A percentile compares a stretch with the other conserved stretches of the same genome.
These are phyloP conservation scores for Stromatinia cepivora DNA, from an alignment of 2,329 filamentous ascomycete genomes.

Conservation along the genomic window DNA sequence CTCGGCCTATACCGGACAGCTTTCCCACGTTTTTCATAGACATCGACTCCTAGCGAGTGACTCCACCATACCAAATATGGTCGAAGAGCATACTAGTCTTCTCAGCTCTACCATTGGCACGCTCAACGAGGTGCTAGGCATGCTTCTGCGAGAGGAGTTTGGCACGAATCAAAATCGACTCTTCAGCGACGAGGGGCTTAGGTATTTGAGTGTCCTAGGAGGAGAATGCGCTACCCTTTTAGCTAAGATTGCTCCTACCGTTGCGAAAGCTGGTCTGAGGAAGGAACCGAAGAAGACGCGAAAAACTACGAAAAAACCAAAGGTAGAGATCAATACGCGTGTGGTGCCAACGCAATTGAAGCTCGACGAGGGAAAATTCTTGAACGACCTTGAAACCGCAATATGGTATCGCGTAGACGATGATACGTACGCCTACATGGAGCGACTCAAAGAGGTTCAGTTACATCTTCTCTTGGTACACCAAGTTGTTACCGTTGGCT, in stretches of 20 bases:
- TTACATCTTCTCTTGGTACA: constrained; percentile 34
- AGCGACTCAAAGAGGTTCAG: constrained; percentile 31
- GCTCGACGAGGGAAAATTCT: constrained; percentile 29
- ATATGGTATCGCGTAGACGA: constrained; percentile 23
- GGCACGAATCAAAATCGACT: constrained; percentile 21
- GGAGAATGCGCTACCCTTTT: constrained; percentile 31
- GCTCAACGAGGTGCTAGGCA: constrained; percentile 29
- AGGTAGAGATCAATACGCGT: constrained; percentile 9
- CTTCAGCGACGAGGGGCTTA: constrained; percentile 32
- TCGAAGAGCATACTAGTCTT: constrained; percentile 30
- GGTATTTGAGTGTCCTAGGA: constrained; percentile 31
- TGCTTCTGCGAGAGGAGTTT: constrained; percentile 26
- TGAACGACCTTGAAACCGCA: constrained; percentile 29
- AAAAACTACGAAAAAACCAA: constrained; percentile 22
- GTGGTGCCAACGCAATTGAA: constrained; percentile 21
- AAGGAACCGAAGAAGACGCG: constrained; percentile 26
- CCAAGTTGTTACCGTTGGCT: constrained; percentile 32
- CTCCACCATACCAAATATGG: neutral
- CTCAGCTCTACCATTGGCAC: constrained; percentile 29
- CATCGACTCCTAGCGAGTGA: constrained; percentile 23
- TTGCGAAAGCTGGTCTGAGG: constrained; percentile 25
- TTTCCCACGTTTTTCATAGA: constrained; percentile 31
- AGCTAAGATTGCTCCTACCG: constrained; percentile 25
- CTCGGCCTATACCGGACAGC: constrained; percentile 28
- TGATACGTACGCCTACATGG: constrained; percentile 20